Evolutionary conservation across 345 rosid species (phyloP), one percentile per base, ranked within the genome.

Genomic region (Citrus sp.): DNA sequence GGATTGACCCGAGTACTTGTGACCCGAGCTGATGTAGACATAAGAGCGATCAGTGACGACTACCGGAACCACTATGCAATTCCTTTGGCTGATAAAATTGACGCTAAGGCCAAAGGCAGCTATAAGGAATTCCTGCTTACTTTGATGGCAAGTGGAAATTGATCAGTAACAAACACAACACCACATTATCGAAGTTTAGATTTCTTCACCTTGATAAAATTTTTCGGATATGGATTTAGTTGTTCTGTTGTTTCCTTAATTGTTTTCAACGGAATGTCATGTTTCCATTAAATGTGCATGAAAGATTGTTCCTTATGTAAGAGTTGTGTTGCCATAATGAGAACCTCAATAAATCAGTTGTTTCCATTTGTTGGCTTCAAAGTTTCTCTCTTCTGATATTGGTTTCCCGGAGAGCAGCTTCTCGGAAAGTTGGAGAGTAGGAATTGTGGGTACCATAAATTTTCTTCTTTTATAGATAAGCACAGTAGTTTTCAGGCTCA

Each of bases 71-170:
- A 75, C 22, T 84, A 82, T 54, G 97, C 91, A 22, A 81, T 87
- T 77, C 42, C 88, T 56, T 73, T 93, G 61, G 18, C 88, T 21
- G 58, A 88, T 68, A 87, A 64, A 77, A 86, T 93, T 49, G 85
- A 87, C 80, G 92, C 81, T 3, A 78, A 79, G 32, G 87, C 90
- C 30, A 92, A 86, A 12, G 99, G 98, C n/a, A 90, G 87, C 87
- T 95, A 92, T 28, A 92, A 68, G 88, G 98, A 93, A 76, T 82
- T 91, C 81, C 82, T 93, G 89, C 84, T 92, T 74, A 72, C 89
- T 34, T 69, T 95, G 65, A 40, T 90, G 9, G 80, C 90, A 22
- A 89, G 79, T 82, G 89, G 88, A 24, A 72, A 83, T 27, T 87
- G 78, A 88, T 75, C 18, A 3, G 51, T 49, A 49, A 49, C 62